Evolutionary conservation across 306 rosid genomes (phyloP).

Genomic region (Datisca glomerata): DNA sequence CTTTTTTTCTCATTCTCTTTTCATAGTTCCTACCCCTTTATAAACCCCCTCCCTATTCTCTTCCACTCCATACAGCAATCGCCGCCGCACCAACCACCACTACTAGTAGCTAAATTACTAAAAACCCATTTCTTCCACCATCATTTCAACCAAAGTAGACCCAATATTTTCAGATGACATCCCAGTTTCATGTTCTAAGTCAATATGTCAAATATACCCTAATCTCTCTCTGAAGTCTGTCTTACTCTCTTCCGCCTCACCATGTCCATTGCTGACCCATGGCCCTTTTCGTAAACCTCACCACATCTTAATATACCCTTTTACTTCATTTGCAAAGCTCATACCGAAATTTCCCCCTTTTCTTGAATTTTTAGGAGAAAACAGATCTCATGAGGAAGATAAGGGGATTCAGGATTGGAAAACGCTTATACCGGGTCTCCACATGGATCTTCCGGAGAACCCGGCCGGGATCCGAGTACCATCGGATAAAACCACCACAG

Average conservation of each 20-base stretch:
- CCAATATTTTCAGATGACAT: conserved; percentile 11
- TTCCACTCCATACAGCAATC: too few species aligned
- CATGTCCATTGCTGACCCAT: conserved; percentile 69
- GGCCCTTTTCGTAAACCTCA: conserved; percentile 41
- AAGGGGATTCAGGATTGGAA: conserved; percentile 52
- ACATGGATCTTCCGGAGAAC: conserved; percentile 25
- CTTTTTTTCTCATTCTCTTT: too few species aligned
- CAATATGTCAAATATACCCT: conserved; percentile 52
- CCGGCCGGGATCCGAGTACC: conserved; percentile 16
- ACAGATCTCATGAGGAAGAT: conserved; percentile 26
- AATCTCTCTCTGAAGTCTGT: conserved; percentile 46
- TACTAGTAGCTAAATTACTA: too few species aligned
- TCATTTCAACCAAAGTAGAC: too few species aligned
- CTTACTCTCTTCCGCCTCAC: conserved; percentile 41
- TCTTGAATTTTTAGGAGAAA: background rate
- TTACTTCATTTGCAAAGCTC: background rate
- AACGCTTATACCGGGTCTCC: conserved; percentile 27
- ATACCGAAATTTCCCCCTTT: background rate
- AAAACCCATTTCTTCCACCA: too few species aligned
- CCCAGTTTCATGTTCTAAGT: background rate
- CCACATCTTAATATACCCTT: background rate
- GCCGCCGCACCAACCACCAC: too few species aligned
- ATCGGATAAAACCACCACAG: background rate
- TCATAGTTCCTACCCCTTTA: too few species aligned
- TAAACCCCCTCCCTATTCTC: too few species aligned